Evolutionary conservation across 2,329 filamentous ascomycete genomes (phyloP).

Genomic region (Xenoacremonium recifei): DNA sequence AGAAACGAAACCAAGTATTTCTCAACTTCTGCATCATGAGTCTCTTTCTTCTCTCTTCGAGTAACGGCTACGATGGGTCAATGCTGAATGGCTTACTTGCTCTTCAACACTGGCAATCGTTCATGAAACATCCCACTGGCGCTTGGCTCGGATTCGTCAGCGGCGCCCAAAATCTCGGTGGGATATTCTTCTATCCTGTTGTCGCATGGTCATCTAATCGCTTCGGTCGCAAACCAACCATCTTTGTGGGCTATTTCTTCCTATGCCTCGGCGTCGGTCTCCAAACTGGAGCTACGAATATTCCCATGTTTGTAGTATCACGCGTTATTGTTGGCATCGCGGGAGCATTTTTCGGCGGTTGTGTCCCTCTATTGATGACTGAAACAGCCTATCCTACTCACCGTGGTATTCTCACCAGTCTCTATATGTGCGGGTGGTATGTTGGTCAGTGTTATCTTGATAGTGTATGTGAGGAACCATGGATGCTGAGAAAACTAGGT

Average conservation of each 20-base stretch:
- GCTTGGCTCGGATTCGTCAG: constrained; percentile 12
- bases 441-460: too few species aligned
- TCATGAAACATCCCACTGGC: constrained; percentile 12
- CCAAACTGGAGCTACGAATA: constrained; percentile 8
- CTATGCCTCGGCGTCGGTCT: constrained; percentile 5
- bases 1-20: constrained; percentile 8
- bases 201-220: constrained; percentile 13
- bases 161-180: background rate
- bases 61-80: constrained; percentile 9
- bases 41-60: constrained; percentile 8
- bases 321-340: constrained; percentile 9
- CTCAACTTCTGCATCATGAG: constrained; percentile 13
- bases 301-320: constrained; percentile 6
- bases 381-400: constrained; percentile 13
- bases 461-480: too few species aligned
- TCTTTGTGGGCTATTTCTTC: constrained; percentile 10
- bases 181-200: constrained; percentile 7
- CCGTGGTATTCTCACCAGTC: constrained; percentile 8
- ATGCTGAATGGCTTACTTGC: constrained; percentile 6
- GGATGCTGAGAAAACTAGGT: too few species aligned
- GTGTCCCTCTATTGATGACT: constrained; percentile 11
- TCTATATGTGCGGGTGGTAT: constrained; percentile 10
- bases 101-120: constrained; percentile 10
- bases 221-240: constrained; percentile 10
- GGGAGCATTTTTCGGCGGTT: constrained; percentile 6